Evolutionary conservation across 805 yeast genomes (phyloP).

Genomic region (Lipomyces starkeyi): DNA sequence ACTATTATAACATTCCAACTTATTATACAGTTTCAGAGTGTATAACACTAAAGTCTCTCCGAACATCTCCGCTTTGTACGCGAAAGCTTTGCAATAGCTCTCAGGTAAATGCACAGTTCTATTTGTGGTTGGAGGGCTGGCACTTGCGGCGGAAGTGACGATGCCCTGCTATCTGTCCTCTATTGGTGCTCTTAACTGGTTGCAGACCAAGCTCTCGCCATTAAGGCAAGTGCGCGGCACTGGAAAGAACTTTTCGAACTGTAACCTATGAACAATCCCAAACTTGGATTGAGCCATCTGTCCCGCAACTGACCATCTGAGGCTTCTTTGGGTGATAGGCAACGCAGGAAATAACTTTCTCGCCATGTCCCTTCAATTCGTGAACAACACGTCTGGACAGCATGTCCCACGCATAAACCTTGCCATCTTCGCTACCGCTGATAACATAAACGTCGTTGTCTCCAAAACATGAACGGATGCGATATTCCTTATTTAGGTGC

Average conservation of each 20-base stretch:
- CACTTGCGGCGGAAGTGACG: no score
- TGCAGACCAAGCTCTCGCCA: no score
- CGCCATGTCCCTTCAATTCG: slow-evolving; percentile 19
- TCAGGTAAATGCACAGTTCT: no score
- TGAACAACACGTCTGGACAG: slow-evolving; percentile 35
- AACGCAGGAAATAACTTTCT: slow-evolving; percentile 30
- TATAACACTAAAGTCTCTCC: no score
- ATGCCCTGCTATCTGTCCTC: no score
- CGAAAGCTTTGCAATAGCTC: no score
- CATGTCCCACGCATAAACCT: slow-evolving; percentile 42
- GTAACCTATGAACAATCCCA: slow-evolving; percentile 21
- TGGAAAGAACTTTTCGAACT: no score
- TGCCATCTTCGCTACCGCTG: slow-evolving; percentile 44
- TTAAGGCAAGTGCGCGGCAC: no score
- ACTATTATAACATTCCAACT: background rate
- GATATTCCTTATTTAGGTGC: slow-evolving; percentile 40
- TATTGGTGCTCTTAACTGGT: no score
- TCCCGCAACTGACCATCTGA: slow-evolving; percentile 35
- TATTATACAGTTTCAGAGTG: no score
- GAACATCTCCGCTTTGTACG: no score
- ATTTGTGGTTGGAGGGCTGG: no score
- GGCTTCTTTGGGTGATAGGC: slow-evolving; percentile 29
- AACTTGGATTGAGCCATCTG: slow-evolving; percentile 32
- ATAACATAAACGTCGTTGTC: slow-evolving; percentile 38
- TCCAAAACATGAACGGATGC: slow-evolving; percentile 40